Base-by-base conservation (phyloP, 2,329 filamentous ascomycete species). In the Thelonectria discophora region DNA sequence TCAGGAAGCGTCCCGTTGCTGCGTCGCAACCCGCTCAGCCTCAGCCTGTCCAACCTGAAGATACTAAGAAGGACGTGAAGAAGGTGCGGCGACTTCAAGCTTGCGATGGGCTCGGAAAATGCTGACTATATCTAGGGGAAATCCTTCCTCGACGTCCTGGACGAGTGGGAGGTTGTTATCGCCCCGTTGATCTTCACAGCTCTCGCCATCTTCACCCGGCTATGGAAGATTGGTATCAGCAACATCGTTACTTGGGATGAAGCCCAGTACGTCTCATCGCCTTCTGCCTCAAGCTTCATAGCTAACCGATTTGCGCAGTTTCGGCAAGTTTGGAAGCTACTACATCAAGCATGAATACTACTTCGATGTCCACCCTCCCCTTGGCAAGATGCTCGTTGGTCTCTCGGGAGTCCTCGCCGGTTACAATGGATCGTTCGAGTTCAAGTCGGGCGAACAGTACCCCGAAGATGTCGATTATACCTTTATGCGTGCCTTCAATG, bases 341-440 rank as follows among this genome's bases (percentile, higher is more conserved):
- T 99, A 99, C 79, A 89, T 99, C 76, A 97, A 99, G 79, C 92
- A 94, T 78, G 95, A 99, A 80, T 97, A 98, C 84, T 99, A 99
- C 86, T 99, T 99, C 73, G 78, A 80, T 67, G 91, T 96, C 60
- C 92, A 97, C 79, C 95, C 95, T 67, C 95, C 95, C 56, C 88
- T 99, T 64, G 95, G 95, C 76, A 99, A 99, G 84, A 98, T 99
- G 88, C 88, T 99, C 58, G 94, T 99, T 71, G 95, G 95, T 65
- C 86, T 99, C 53, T 98, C 95, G 7, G 95, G 95, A 75, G 97
- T 96, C 75, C 85, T 99, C 64, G 96, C 94, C 69, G 94, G 94
- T 68, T 99, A 99, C 84, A 99, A 99, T 82, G 95, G 95, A 60
- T 96, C 94, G 4, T 99, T 99, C 80, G 95, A 99, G 76, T 99